Base-by-base conservation (phyloP, 202 grass and related monocot genomes). In the Brachypodium distachyon region DNA sequence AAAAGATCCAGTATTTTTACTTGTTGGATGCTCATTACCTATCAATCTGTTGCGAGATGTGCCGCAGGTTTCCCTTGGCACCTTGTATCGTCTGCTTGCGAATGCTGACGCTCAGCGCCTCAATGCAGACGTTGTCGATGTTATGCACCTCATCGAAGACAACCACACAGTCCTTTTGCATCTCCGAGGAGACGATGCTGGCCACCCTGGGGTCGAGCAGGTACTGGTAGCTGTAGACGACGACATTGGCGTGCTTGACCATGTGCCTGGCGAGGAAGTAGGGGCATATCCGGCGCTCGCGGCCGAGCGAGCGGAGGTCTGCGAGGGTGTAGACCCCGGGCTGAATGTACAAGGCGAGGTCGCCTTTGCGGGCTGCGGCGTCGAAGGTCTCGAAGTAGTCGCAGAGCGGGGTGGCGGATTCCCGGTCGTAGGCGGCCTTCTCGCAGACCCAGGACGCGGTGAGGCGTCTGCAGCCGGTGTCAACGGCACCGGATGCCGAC, bases 221-320 rank as follows among this genome's bases (percentile, higher is more conserved):
- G 64, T 97, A 97, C 37, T 97, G 93, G 80, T 97, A 97, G 69
- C 90, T 97, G 64, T 93, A 97, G 16, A 97, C 93, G 2, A 93
- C 87, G 4, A 97, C 77, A 26, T 93, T 97, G 32, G 93, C 87
- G 18, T 89, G 84, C 41, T 87, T 91, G 32, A 93, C 89, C 80
- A 92, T 93, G 69, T 93, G 90, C 34, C 93, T 66, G 9, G 93
- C 93, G 17, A 97, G 87, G 82, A 91, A 97, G 58, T 97, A 97
- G 8, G 93, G 93, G 72, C 93, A 97, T 69, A 91, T 79, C 16
- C 85, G 77, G 10, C 84, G 84, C 18, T 93, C 77, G n/a, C 90
- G 83, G 6, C 93, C 90, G 21, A 93, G 68, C 1, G 72, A 50
- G 3, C 93, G 87, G 52, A 97, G 90, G 48, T 97, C 93, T 3